Percentiles rank a stretch among this genome's conserved stretches.
Evolutionary conservation across 2,329 filamentous ascomycete species (phyloP).

Genomic region (Corynespora cassiicola): DNA sequence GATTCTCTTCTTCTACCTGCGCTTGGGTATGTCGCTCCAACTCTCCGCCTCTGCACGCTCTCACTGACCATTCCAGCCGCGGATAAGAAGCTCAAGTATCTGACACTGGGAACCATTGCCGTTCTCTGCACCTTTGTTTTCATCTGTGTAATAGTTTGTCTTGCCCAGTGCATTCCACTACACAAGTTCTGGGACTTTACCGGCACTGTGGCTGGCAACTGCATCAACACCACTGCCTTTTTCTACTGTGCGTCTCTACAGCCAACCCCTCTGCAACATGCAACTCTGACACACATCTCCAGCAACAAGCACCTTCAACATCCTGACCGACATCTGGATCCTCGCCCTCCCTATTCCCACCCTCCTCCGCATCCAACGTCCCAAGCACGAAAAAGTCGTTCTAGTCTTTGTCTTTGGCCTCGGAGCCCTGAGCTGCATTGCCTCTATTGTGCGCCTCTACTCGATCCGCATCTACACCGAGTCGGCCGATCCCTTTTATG

Average conservation of each 20-base stretch:
- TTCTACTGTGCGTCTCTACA: conserved; percentile 36
- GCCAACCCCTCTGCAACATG: neutral
- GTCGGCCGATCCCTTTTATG: conserved; percentile 64
- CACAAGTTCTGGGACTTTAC: conserved; percentile 42
- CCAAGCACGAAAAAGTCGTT: conserved; percentile 82
- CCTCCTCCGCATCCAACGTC: conserved; percentile 81
- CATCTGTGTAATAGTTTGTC: conserved; percentile 29
- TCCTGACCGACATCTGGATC: conserved; percentile 86
- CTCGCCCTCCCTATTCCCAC: conserved; percentile 84
- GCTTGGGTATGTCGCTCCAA: conserved; percentile 31
- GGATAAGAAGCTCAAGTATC: conserved; percentile 24
- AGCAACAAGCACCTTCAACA: conserved; percentile 73
- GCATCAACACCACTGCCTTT: conserved; percentile 41
- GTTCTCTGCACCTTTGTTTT: conserved; percentile 32
- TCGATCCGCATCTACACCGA: conserved; percentile 47
- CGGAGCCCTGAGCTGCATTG: conserved; percentile 87
- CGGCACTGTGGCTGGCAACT: conserved; percentile 28
- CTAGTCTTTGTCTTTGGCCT: conserved; percentile 82
- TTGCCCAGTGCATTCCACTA: conserved; percentile 40
- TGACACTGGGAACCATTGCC: conserved; percentile 30
- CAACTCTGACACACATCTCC: conserved; percentile 1
- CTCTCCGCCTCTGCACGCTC: neutral
- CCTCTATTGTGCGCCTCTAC: conserved; percentile 70
- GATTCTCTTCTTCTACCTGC: conserved; percentile 42
- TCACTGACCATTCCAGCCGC: conserved; percentile 21